A percentile compares a stretch with the other conserved stretches of the same genome.
phyloP scores from a whole-genome alignment of 2,329 filamentous ascomycete species.

The Elsinoe perseae region DNA sequence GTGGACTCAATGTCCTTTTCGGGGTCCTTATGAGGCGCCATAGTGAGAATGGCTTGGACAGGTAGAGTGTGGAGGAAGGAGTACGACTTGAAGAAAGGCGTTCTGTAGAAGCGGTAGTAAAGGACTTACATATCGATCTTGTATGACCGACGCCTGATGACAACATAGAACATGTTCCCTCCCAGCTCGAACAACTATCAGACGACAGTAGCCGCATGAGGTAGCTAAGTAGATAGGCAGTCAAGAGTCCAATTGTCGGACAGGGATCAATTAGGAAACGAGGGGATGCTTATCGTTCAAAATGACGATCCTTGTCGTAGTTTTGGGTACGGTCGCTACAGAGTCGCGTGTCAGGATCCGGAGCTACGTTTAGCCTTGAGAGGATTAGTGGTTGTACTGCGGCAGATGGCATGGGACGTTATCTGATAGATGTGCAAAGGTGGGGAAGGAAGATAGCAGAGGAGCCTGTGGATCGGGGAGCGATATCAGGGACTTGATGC shows the following conservation, averaged over 20 bases:
- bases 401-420: not conserved
- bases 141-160: not conserved
- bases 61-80: no score
- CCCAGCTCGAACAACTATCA: not conserved
- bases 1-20: constrained; percentile 5
- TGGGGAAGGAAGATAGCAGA: not conserved
- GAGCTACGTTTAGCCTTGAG: not conserved
- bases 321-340: no score
- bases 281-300: constrained; percentile 4
- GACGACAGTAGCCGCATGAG: not conserved
- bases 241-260: constrained; percentile 12
- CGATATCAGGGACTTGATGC: constrained; percentile 5
- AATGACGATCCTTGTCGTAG: not conserved
- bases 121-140: constrained; percentile 1
- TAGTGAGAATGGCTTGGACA: no score
- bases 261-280: not conserved
- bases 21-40: no score
- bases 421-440: not conserved
- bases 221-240: constrained; percentile 14
- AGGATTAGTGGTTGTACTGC: not conserved
- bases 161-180: not conserved
- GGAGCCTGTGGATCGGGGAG: not conserved
- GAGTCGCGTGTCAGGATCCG: not conserved
- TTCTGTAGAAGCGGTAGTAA: not conserved
- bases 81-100: no score